Base-by-base conservation (phyloP, 2,329 filamentous ascomycete species). In the Malbranchea zuffiana region DNA sequence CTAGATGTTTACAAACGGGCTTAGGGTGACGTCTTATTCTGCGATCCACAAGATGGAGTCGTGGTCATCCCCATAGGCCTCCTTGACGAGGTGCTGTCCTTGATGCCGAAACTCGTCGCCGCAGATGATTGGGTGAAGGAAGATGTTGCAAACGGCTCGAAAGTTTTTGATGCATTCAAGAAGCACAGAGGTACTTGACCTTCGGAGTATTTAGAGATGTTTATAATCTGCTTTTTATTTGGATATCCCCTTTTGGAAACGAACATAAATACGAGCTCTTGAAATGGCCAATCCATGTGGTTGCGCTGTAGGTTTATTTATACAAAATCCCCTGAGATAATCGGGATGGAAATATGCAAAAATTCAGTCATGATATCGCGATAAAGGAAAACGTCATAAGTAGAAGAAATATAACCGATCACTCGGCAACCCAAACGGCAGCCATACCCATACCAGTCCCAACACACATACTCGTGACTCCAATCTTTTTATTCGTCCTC, bases 361-460 rank as follows among this genome's bases (percentile, higher is more conserved):
- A n/a, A n/a, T n/a, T n/a, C n/a, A n/a, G n/a, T n/a, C n/a, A n/a
- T n/a, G n/a, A n/a, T n/a, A n/a, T n/a, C n/a, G n/a, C n/a, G n/a
- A n/a, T n/a, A n/a, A n/a, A n/a, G n/a, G n/a, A n/a, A n/a, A n/a
- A n/a, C n/a, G n/a, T n/a, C n/a, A n/a, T n/a, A n/a, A n/a, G n/a
- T n/a, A n/a, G n/a, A n/a, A n/a, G n/a, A n/a, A n/a, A n/a, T n/a
- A n/a, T n/a, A n/a, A 31, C 18, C 33, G 20, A 54, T 57, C 84
- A 93, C 69, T 94, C 87, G 3, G 85, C 83, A 47, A 95, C 87
- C 86, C 87, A 95, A 42, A 95, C 80, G 43, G 87, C 85, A 40
- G 86, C 87, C 85, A 95, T 93, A 35, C 88, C 88, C 90, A 96
- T 96, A 36, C 86, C 88, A 2, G 88, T 96, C 35, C 88, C 90